Conservation (phyloP, 495 filamentous ascomycete genomes). For the Choiromyces venosus region DNA sequence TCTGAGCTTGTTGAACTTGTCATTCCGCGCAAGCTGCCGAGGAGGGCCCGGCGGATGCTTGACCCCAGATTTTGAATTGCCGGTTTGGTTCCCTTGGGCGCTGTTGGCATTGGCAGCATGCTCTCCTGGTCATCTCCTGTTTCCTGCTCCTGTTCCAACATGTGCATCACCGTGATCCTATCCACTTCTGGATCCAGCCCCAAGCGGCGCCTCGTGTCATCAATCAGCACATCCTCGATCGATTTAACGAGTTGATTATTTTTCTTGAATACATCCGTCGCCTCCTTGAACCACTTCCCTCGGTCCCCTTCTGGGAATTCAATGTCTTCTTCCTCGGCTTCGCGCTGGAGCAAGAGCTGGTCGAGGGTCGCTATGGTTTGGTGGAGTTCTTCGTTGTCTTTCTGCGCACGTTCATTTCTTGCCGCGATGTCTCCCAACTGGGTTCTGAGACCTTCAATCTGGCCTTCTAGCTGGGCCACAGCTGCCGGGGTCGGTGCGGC, state of each 20-base stretch:
- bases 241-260: background rate
- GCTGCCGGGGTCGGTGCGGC: background rate
- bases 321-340: background rate
- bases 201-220: background rate
- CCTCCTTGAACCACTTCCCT: background rate
- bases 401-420: background rate
- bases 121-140: background rate
- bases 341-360: background rate
- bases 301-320: background rate
- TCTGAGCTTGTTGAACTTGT: background rate
- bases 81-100: background rate
- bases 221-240: background rate
- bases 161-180: background rate
- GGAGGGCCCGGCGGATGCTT: background rate
- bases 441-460: no score
- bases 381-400: background rate
- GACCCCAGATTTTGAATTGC: background rate
- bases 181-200: background rate
- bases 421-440: background rate
- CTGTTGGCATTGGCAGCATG: background rate
- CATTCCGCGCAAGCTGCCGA: background rate
- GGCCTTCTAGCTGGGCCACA: background rate
- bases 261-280: background rate
- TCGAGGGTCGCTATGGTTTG: background rate
- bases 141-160: background rate